Base-by-base conservation (phyloP, 306 rosid genomes). In the Trifolium pratense region DNA sequence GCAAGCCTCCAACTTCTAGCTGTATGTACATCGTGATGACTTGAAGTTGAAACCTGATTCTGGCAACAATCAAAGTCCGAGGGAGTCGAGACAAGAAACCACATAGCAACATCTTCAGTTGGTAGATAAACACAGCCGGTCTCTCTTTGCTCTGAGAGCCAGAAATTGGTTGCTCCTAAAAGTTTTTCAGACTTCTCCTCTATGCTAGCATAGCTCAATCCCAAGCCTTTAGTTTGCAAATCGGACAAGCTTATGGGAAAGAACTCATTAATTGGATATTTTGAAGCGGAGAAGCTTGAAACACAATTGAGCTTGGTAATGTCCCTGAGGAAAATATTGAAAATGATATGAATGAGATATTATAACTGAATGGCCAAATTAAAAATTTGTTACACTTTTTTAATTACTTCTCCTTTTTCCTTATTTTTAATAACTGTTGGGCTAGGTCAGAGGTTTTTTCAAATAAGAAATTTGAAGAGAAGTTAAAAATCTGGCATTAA, bases 1-100 rank as follows among this genome's bases (percentile, higher is more conserved):
- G 90, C 91, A 58, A 89, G 92, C 84, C 89, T 86, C 97, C 98
- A 91, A 73, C 69, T 76, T 76, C 85, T 80, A 67, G 61, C 79
- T 37, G 80, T 78, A 49, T 78, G 78, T 49, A 62, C 78, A 80
- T 82, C 83, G 60, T 73, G 73, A 46, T 79, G 70, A 9, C 58
- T 79, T 42, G 87, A 82, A 15, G 79, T 77, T 58, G 88, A 84
- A 66, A 70, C 58, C 58, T 60, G 69, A 65, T 82, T 69, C 48
- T 65, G 34, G 56, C 62, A 71, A 71, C 61, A 73, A 73, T 87
- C 82, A 49, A 67, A 60, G 71, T 86, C 85, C 26, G 92, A 77
- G 46, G 69, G 17, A 53, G 85, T 81, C 3, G 87, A 91, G 75
- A 89, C 89, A 79, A 93, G 86, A 78, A 91, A 85, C 86, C 92